Conservation (phyloP, 305 asterid species). For the Euphrasia arctica region DNA sequence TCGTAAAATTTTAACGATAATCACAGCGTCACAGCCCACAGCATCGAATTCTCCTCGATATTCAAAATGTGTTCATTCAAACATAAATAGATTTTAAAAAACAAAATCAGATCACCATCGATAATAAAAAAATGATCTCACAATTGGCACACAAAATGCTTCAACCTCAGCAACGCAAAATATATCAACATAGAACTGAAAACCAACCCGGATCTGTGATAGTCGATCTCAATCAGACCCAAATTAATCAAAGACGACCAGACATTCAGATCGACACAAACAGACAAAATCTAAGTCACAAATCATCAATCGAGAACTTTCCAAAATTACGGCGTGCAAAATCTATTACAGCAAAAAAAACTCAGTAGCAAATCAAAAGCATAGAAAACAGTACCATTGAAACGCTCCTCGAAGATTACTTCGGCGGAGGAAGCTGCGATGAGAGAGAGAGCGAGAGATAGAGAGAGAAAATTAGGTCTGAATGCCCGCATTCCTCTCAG, state of each 20-base stretch:
- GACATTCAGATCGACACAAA: background rate
- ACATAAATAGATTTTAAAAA: background rate
- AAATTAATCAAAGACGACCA: background rate
- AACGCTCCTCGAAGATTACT: constrained; percentile 90
- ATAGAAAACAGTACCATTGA: constrained; percentile 47
- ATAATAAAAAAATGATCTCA: no score
- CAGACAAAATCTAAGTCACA: background rate
- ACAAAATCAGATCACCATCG: background rate
- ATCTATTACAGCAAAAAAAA: background rate
- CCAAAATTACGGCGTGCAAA: background rate
- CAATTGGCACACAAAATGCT: background rate
- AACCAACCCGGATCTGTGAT: constrained; percentile 36
- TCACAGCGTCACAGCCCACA: background rate
- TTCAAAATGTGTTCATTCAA: background rate
- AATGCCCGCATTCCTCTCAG: constrained; percentile 39
- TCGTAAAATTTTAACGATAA: background rate
- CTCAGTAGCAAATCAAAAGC: background rate
- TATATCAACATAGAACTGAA: background rate
- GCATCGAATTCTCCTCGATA: background rate
- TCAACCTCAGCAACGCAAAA: background rate
- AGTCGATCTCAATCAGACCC: constrained; percentile 1
- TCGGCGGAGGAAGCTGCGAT: constrained; percentile 58
- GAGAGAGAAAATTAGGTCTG: constrained; percentile 42
- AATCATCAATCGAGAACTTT: no score
- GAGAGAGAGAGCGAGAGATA: constrained; percentile 48